Evolutionary conservation across 805 yeast species (phyloP).

Genomic region (Candida oleophila): DNA sequence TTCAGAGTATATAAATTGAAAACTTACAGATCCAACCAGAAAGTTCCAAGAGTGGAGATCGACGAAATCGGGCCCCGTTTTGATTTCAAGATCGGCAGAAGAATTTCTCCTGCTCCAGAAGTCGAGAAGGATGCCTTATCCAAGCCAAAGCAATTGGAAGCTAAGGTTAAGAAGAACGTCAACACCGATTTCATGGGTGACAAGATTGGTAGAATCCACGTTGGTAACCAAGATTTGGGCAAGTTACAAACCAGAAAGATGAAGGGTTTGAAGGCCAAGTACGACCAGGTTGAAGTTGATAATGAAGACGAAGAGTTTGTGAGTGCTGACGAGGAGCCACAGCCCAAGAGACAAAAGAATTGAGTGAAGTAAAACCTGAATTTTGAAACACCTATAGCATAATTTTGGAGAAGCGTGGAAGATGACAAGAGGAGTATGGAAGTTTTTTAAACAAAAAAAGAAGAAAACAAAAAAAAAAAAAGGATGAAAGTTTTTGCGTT

Average conservation of each 20-base stretch:
- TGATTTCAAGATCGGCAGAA: constrained; percentile 89
- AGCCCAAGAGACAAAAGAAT: constrained; percentile 31
- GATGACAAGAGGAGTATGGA: too few relatives aligned
- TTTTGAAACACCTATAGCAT: too few relatives aligned
- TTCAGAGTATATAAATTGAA: constrained; percentile 90
- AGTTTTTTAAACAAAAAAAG: too few relatives aligned
- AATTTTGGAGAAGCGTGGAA: too few relatives aligned
- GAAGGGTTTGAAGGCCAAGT: constrained; percentile 92
- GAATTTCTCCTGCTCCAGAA: constrained; percentile 78
- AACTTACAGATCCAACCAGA: constrained; percentile 80
- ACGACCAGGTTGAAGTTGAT: constrained; percentile 63
- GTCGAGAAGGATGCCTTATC: constrained; percentile 85
- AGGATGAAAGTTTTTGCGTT: too few relatives aligned
- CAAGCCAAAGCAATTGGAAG: constrained; percentile 77
- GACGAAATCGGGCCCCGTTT: constrained; percentile 95
- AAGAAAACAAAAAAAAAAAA: too few relatives aligned
- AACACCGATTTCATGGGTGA: constrained; percentile 90
- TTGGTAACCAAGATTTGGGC: constrained; percentile 90
- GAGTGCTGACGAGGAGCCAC: constrained; percentile 22
- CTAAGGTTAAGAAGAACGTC: constrained; percentile 85
- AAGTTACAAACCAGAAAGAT: constrained; percentile 95
- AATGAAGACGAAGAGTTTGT: constrained; percentile 49
- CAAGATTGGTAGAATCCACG: constrained; percentile 92
- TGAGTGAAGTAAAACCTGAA: too few relatives aligned
- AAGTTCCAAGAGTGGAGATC: constrained; percentile 89